Percentiles rank a stretch among this genome's conserved stretches.
These are phyloP conservation scores for Ophiocordyceps camponoti-saundersi DNA, from an alignment of 2,329 filamentous ascomycete species.

Conservation along the genomic window DNA sequence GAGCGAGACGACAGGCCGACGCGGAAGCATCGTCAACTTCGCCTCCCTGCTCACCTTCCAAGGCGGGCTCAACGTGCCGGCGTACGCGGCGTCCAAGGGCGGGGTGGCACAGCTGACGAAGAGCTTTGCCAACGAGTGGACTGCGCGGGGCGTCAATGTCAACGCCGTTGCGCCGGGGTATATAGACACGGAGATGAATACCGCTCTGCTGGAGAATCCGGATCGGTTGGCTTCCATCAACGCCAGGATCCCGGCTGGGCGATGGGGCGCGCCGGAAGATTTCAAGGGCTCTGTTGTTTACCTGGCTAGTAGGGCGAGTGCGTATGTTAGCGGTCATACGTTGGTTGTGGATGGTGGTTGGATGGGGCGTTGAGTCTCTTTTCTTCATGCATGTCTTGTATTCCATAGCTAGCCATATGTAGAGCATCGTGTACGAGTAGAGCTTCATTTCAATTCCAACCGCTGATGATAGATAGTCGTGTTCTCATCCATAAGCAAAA, in stretches of 20 bases:
- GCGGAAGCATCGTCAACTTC: constrained; percentile 69
- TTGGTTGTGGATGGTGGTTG: constrained; percentile 79
- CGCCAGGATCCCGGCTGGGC: constrained; percentile 63
- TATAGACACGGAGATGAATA: constrained; percentile 90
- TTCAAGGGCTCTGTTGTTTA: constrained; percentile 74
- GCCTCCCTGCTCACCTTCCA: constrained; percentile 70
- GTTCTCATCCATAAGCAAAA: too few species aligned
- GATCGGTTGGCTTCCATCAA: constrained; percentile 57
- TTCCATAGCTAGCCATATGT: too few species aligned
- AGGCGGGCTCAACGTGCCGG: constrained; percentile 74
- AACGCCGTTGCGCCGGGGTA: constrained; percentile 86
- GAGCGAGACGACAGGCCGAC: constrained; percentile 30
- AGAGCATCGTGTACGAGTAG: too few species aligned
- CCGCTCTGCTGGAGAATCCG: constrained; percentile 57
- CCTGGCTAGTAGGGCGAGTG: constrained; percentile 58
- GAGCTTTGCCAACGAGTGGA: constrained; percentile 76
- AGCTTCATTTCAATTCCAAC: too few species aligned
- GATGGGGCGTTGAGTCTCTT: constrained; percentile 60
- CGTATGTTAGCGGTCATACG: constrained; percentile 68
- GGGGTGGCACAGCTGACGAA: constrained; percentile 76
- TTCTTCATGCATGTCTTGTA: background rate
- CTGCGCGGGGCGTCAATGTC: constrained; percentile 59
- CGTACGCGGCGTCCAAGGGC: constrained; percentile 75
- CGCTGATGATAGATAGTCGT: too few species aligned
- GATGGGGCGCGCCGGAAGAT: constrained; percentile 73